Evolutionary conservation across 352 stramenopile genomes (phyloP), one percentile per base, ranked within the genome.

Genomic region (Pelagophyceae sp.): DNA sequence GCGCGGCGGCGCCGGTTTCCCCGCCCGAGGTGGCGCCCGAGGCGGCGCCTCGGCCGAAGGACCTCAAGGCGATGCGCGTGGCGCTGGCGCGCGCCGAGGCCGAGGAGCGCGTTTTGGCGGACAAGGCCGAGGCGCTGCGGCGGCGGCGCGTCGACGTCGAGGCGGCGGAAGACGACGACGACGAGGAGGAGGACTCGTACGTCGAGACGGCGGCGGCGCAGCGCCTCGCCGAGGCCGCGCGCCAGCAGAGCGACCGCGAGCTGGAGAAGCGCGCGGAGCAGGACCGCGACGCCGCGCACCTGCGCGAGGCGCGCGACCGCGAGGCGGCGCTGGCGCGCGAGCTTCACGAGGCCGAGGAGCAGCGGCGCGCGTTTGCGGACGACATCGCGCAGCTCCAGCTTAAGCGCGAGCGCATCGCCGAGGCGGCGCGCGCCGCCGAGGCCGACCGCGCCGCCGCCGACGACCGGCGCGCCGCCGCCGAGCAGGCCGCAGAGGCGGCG

Each of bases 141-240:
- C 29, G 17, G 32, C 25, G n/a, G n/a, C n/a, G n/a, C n/a, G n/a
- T 50, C 60, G 23, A 61, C 6, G 27, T 65, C 38, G 74, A 71
- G 51, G 31, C 23, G 19, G 6, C 51, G 27, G 75, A 76, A 17
- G 32, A 76, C 29, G 63, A 54, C n/a, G 75, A 76, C 29, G 27
- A 75, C 5, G 58, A 72, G 58, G 33, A 54, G 23, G 25, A 78
- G 27, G 3, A 35, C n/a, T 76, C 71, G 19, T 29, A 35, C 31
- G 58, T n/a, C 40, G 38, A n/a, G 6, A 20, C 29, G 38, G 38
- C 17, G 33, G 40, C 11, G 38, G 40, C 11, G 35, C 72, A 6
- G n/a, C n/a, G n/a, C n/a, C n/a, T n/a, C n/a, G 17, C 40, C 40
- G 45, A 11, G 37, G 70, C 54, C 71, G 61, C 63, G 61, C 19